Percentiles rank a stretch among this genome's conserved stretches.
These are phyloP conservation scores for Parietaria judaica DNA, from an alignment of 306 rosid genomes.

Conservation along the genomic window DNA sequence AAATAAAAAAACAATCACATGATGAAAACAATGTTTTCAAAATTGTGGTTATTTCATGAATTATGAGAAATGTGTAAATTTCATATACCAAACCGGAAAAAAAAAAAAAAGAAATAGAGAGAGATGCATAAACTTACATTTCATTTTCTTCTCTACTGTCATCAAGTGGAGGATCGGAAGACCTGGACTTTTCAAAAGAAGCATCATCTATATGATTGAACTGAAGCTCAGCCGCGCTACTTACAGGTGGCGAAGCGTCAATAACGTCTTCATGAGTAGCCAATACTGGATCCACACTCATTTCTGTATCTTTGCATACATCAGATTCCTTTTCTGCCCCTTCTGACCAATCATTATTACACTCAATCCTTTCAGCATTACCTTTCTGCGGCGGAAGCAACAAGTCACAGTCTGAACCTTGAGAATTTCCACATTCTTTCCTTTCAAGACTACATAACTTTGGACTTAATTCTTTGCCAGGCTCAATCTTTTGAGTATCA, in stretches of 20 bases:
- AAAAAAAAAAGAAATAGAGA: not conserved
- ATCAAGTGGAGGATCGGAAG: slow-evolving; percentile 29
- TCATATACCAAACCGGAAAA: not conserved
- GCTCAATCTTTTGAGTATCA: slow-evolving; percentile 23
- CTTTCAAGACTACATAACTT: slow-evolving; percentile 28
- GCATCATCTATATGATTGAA: slow-evolving; percentile 18
- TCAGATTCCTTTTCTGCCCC: slow-evolving; percentile 26
- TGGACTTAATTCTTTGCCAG: slow-evolving; percentile 21
- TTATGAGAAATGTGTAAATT: not conserved
- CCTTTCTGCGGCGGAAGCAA: slow-evolving; percentile 27
- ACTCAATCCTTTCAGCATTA: slow-evolving; percentile 14
- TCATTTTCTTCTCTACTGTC: slow-evolving; percentile 33
- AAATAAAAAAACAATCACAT: not conserved
- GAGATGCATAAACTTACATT: slow-evolving; percentile 43
- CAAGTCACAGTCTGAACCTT: slow-evolving; percentile 27
- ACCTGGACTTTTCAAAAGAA: slow-evolving; percentile 26
- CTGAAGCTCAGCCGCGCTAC: slow-evolving; percentile 11
- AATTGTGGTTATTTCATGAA: not conserved
- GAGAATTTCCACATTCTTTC: slow-evolving; percentile 29
- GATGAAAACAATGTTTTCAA: not conserved
- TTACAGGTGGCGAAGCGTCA: slow-evolving; percentile 24
- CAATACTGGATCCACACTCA: slow-evolving; percentile 21
- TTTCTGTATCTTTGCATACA: slow-evolving; percentile 25
- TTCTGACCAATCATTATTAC: slow-evolving; percentile 17
- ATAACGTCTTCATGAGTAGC: slow-evolving; percentile 11